A percentile compares a stretch with the other conserved stretches of the same genome.
These are phyloP conservation scores for Acanthamoeba royreba DNA, from an alignment of 208 protist genomes.

Conservation along the genomic window DNA sequence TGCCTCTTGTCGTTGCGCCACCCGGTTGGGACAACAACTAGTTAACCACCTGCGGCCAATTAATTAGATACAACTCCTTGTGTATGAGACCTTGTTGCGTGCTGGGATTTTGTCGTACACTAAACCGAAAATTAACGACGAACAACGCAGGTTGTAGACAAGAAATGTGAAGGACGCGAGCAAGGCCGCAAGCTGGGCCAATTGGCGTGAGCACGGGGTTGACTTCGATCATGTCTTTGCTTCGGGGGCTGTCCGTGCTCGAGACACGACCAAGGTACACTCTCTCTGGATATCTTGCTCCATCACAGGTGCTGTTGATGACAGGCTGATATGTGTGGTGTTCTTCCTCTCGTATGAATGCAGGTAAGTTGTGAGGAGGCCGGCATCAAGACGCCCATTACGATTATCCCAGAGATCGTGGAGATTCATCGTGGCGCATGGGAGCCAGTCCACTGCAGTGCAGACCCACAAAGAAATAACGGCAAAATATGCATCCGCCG, in stretches of 20 bases:
- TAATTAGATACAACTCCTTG: too few species aligned
- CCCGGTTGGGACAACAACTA: too few species aligned
- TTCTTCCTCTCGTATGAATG: background rate
- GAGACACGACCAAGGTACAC: background rate
- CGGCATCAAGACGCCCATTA: background rate
- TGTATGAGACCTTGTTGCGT: too few species aligned
- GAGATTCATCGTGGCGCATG: background rate
- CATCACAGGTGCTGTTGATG: background rate
- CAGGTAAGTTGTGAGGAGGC: background rate
- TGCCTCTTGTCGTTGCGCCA: too few species aligned
- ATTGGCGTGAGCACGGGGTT: background rate
- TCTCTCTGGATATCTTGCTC: background rate
- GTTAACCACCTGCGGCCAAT: too few species aligned
- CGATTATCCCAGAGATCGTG: background rate
- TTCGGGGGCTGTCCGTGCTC: background rate
- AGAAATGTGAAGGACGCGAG: background rate
- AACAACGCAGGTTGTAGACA: too few species aligned
- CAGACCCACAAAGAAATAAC: too few species aligned
- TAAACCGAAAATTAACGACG: too few species aligned
- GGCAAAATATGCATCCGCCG: too few species aligned
- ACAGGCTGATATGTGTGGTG: background rate
- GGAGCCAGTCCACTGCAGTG: background rate
- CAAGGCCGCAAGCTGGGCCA: background rate
- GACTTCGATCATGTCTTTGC: conserved; percentile 5
- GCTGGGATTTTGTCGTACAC: too few species aligned